Base-by-base conservation (phyloP, 331 rosid genomes). In the Malus hybrid region DNA sequence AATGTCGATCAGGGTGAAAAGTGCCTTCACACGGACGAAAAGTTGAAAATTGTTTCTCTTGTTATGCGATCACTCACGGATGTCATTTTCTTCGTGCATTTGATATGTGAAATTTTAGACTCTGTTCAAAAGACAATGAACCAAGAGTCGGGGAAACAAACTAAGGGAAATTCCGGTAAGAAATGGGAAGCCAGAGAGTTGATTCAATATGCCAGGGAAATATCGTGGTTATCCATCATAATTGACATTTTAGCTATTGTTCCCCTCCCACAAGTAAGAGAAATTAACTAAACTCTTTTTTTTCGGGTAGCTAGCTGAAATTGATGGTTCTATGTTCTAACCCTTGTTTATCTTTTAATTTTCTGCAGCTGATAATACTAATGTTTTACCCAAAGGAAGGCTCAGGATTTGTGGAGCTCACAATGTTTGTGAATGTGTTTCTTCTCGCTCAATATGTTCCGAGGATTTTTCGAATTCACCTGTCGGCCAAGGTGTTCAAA, bases 391-490 rank as follows among this genome's bases (percentile, higher is more conserved):
- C 19, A 2, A 61, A 1, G 33, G 0, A 11, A 15, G 6, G 44
- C 44, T 5, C 15, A 10, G 57, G 20, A 9, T 62, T 50, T 34
- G 24, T 56, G 32, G 30, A 28, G 0, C 15, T 9, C 8, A 34
- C 22, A 7, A 66, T 0, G 56, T 1, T 2, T 10, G 7, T 66
- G 32, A 50, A 6, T 18, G 11, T 28, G 10, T 16, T 34, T 55
- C 28, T 53, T 55, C 73, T 66, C 11, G 9, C 3, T 4, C 79
- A 75, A 36, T 75, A 66, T 75, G 12, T 78, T n/a, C 80, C 86
- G 0, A 60, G 86, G 68, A 2, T 78, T 48, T 18, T 30, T 33
- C 78, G 77, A 12, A 82, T 82, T n/a, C 78, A 74, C 57, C 71
- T 66, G 0, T 75, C 73, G 10, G 70, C 74, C n/a, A 64, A 16